phyloP scores from a whole-genome alignment of 2,329 filamentous ascomycete species.

The Coleophoma eucalyptorum region DNA sequence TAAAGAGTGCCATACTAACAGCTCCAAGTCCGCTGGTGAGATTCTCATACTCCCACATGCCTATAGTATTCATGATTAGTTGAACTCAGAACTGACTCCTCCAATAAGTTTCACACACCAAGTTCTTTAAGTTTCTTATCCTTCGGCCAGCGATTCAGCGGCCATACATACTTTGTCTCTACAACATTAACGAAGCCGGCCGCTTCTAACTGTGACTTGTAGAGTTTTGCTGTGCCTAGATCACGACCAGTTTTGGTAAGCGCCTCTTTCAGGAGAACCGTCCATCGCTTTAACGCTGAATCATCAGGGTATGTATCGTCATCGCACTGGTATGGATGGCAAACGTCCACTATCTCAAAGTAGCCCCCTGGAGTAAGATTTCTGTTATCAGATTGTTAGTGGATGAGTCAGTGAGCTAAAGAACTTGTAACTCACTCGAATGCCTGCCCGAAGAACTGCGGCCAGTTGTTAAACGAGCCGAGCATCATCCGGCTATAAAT shows the following conservation, averaged over 20 bases:
- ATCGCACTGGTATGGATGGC: slow-evolving; percentile 30
- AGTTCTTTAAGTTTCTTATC: slow-evolving; percentile 47
- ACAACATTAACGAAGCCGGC: slow-evolving; percentile 50
- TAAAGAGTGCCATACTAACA: slow-evolving; percentile 31
- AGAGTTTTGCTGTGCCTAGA: slow-evolving; percentile 24
- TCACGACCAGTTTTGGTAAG: slow-evolving; percentile 6
- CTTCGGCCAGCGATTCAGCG: slow-evolving; percentile 47
- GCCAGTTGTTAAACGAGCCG: neutral
- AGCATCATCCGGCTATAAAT: slow-evolving; percentile 29
- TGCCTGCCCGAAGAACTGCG: neutral
- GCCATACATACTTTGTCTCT: slow-evolving; percentile 44
- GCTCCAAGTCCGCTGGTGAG: slow-evolving; percentile 14
- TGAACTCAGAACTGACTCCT: neutral
- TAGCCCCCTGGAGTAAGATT: slow-evolving; percentile 39
- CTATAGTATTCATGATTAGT: neutral
- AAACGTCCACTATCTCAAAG: slow-evolving; percentile 38
- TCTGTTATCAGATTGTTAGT: slow-evolving; percentile 1
- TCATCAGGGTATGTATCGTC: slow-evolving; percentile 29
- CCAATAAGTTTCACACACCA: slow-evolving; percentile 21
- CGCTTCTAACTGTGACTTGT: slow-evolving; percentile 35
- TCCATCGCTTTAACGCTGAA: slow-evolving; percentile 14
- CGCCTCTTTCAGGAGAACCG: slow-evolving; percentile 10
- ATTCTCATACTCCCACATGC: slow-evolving; percentile 17
- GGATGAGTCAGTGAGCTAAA: neutral
- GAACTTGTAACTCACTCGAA: neutral